Percentiles rank a stretch among this genome's conserved stretches.
Conservation (phyloP, 805 yeast species). For the Lipomyces lipofer region DNA sequence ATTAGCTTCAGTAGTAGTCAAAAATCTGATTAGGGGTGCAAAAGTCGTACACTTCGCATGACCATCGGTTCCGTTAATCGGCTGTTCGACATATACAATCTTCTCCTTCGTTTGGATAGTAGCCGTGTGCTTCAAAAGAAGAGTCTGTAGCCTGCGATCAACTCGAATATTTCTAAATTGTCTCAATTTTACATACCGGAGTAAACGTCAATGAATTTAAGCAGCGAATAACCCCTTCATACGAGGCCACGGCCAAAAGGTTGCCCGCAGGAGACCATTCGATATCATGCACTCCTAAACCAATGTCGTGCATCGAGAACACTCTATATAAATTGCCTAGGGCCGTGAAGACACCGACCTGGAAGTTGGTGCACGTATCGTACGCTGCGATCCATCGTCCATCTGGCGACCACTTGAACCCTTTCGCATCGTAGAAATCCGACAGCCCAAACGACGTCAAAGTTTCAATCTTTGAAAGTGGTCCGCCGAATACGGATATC, state of each 20-base stretch:
- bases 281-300: slow-evolving; percentile 20
- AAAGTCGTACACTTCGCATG: slow-evolving; percentile 17
- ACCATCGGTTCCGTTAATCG: slow-evolving; percentile 10
- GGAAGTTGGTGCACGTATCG: slow-evolving; percentile 17
- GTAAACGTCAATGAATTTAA: slow-evolving; percentile 27
- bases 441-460: slow-evolving; percentile 6
- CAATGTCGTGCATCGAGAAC: slow-evolving; percentile 10
- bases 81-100: slow-evolving; percentile 25
- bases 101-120: slow-evolving; percentile 8
- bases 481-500: slow-evolving; percentile 22
- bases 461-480: neutral
- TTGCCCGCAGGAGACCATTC: slow-evolving; percentile 28
- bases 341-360: slow-evolving; percentile 24
- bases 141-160: slow-evolving; percentile 4
- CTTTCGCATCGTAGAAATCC: slow-evolving; percentile 18
- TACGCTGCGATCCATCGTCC: slow-evolving; percentile 30
- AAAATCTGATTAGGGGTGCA: neutral
- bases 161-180: neutral
- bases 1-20: neutral
- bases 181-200: slow-evolving; percentile 13
- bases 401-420: slow-evolving; percentile 28
- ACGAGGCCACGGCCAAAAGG: slow-evolving; percentile 23
- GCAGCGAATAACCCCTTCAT: slow-evolving; percentile 24
- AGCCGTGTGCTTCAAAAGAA: slow-evolving; percentile 12
- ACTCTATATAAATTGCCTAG: slow-evolving; percentile 20